These are phyloP conservation scores for Actinidia polygama DNA, from an alignment of 179 eudicot genomes.

Conservation along the genomic window DNA sequence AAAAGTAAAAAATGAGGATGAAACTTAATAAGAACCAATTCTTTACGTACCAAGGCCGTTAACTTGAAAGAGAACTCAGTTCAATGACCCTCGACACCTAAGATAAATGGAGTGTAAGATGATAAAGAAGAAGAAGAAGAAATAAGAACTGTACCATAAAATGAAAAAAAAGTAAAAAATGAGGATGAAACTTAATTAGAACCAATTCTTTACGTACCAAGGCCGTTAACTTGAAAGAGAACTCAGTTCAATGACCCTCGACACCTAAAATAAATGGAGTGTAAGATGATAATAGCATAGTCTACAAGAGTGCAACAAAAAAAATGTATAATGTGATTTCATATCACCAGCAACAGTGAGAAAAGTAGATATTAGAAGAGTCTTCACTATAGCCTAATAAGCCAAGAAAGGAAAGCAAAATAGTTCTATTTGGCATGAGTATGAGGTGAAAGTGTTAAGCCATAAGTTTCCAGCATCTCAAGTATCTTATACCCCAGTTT, in stretches of 20 bases:
- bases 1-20: not conserved
- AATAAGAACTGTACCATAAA: not conserved
- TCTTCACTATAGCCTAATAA: not conserved
- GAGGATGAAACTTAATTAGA: not conserved
- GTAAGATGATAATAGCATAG: not conserved
- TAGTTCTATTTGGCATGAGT: too few species aligned
- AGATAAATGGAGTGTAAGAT: slow-evolving; percentile 20
- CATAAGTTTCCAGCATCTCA: slow-evolving; percentile 1
- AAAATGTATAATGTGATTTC: not conserved
- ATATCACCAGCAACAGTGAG: slow-evolving; percentile 1
- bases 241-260: slow-evolving; percentile 89
- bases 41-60: slow-evolving; percentile 28
- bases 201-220: slow-evolving; percentile 27
- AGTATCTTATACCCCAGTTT: not conserved
- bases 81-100: slow-evolving; percentile 98
- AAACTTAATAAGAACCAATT: not conserved
- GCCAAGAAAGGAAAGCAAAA: not conserved
- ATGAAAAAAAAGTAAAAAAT: not conserved
- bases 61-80: slow-evolving; percentile 36
- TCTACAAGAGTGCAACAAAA: not conserved
- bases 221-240: slow-evolving; percentile 6
- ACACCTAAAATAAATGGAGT: slow-evolving; percentile 59
- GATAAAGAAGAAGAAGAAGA: not conserved
- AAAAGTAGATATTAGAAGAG: not conserved
- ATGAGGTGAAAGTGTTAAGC: not conserved